A percentile compares a stretch with the other conserved stretches of the same genome.
These are phyloP conservation scores for Haematococcus lacustris DNA, from an alignment of 139 green algal species.

Conservation along the genomic window DNA sequence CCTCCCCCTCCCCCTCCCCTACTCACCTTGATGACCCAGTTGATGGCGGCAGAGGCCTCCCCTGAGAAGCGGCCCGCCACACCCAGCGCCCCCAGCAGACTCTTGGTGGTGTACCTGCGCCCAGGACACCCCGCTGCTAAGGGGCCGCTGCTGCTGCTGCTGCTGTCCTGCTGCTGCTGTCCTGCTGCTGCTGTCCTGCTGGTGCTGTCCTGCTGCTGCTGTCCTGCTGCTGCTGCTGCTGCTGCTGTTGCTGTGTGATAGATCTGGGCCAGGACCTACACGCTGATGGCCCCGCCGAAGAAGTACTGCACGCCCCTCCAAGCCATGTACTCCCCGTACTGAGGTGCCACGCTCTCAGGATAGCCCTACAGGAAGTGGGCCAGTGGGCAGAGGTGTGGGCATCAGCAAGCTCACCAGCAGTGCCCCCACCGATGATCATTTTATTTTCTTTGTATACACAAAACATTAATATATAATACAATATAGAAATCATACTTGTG, in stretches of 20 bases:
- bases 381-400: too few relatives aligned
- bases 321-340: conserved; percentile 76
- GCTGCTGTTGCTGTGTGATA: too few relatives aligned
- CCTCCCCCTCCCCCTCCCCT: too few relatives aligned
- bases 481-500: neutral
- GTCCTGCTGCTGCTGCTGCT: too few relatives aligned
- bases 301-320: conserved; percentile 84
- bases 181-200: too few relatives aligned
- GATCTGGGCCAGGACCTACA: conserved; percentile 44
- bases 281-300: conserved; percentile 69
- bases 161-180: too few relatives aligned
- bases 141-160: too few relatives aligned
- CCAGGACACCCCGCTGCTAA: too few relatives aligned
- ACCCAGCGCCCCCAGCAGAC: conserved; percentile 64
- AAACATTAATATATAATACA: neutral
- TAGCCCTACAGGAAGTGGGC: too few relatives aligned
- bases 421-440: neutral
- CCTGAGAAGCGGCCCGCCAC: conserved; percentile 33
- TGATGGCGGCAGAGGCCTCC: conserved; percentile 74
- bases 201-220: too few relatives aligned
- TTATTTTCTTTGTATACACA: neutral
- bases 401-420: too few relatives aligned
- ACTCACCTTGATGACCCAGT: conserved; percentile 77
- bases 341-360: conserved; percentile 64
- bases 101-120: conserved; percentile 47